Base-by-base conservation (phyloP, 345 rosid species). In the Psidium guajava region DNA sequence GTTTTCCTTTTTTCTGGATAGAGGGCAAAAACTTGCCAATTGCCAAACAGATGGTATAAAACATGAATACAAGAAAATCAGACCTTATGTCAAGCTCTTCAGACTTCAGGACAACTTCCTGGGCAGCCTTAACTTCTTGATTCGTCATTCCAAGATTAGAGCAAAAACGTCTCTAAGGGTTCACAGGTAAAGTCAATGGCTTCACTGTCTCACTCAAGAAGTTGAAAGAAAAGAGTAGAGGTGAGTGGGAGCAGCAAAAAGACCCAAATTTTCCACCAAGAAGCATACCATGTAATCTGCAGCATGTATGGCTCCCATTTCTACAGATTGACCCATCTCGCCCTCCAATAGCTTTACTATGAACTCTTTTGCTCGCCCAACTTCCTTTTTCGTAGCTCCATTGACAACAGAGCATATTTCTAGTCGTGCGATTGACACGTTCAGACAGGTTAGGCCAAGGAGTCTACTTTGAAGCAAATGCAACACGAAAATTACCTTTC, bases 241-340 rank as follows among this genome's bases (percentile, higher is more conserved):
- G 59, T 53, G n/a, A 54, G 54, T 53, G 18, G 36, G 32, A 64
- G 36, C 25, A 25, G 36, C 40, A 13, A 49, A 6, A 59, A 25
- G 75, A 83, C 25, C 52, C 53, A 50, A 15, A 84, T 15, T 55
- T 84, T 25, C 80, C 44, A 69, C 74, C 28, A 84, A 84, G 47
- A 13, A 32, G 81, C 83, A 64, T 9, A 92, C 93, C 92, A 92
- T 85, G 83, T 90, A 91, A 86, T 90, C 93, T 83, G 90, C 92
- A 82, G 93, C 94, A 83, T 91, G 91, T 88, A 91, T 92, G n/a
- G 94, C 89, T 85, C 92, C 93, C 92, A 91, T 89, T 87, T 92
- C 94, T 50, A 92, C 88, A 15, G 92, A 87, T 22, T 90, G 92
- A 9, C 94, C 94, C 90, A 87, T 90, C 88, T 91, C 94, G 51